Conservation (phyloP, 371 early-diverging fungal species). For the Mortierella sp. region DNA sequence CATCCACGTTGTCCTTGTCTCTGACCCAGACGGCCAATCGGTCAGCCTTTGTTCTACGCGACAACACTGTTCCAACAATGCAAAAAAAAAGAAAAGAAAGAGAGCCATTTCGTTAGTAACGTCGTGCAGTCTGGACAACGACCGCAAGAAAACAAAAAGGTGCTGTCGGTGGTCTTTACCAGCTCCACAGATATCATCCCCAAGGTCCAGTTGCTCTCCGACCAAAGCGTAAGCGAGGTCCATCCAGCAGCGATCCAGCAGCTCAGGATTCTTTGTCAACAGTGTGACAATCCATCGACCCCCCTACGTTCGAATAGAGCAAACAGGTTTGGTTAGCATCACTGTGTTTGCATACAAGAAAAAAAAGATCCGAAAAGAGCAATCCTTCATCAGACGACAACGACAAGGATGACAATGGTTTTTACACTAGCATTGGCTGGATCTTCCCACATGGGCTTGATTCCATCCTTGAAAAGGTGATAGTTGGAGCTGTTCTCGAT, state of each 20-base stretch:
- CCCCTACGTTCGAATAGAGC: slow-evolving; percentile 20
- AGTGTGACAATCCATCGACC: slow-evolving; percentile 52
- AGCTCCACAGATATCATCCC: slow-evolving; percentile 50
- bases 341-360: neutral
- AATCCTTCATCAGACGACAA: neutral
- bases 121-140: no score
- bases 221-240: slow-evolving; percentile 51
- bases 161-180: slow-evolving; percentile 14
- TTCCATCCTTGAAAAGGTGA: slow-evolving; percentile 94
- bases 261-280: slow-evolving; percentile 26
- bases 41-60: slow-evolving; percentile 45
- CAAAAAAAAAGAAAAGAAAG: no score
- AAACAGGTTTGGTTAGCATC: neutral
- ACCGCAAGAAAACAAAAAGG: slow-evolving; percentile 18
- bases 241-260: slow-evolving; percentile 53
- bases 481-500: slow-evolving; percentile 80
- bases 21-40: slow-evolving; percentile 54
- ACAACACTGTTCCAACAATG: neutral
- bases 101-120: no score
- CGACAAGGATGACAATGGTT: neutral
- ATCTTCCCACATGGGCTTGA: slow-evolving; percentile 99
- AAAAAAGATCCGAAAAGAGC: no score
- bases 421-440: slow-evolving; percentile 84
- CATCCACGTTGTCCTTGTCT: slow-evolving; percentile 44
- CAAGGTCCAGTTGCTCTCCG: slow-evolving; percentile 46